These are phyloP conservation scores for Solanum phureja DNA, from an alignment of 257 asterid genomes.

Conservation along the genomic window DNA sequence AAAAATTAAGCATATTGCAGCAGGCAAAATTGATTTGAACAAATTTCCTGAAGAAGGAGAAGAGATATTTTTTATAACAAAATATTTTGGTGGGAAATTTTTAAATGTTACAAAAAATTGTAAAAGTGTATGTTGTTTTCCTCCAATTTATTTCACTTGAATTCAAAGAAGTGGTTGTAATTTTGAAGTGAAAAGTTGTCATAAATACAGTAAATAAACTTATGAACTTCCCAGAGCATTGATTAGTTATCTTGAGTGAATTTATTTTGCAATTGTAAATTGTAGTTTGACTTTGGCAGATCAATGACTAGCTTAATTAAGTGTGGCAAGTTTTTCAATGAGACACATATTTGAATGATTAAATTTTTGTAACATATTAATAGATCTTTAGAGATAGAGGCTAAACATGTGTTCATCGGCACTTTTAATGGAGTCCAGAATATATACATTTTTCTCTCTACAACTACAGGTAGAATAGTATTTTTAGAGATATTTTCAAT, in stretches of 20 bases:
- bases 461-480: background rate
- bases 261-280: too few relatives aligned
- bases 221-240: too few relatives aligned
- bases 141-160: too few relatives aligned
- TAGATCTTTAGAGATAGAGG: too few relatives aligned
- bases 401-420: background rate
- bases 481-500: background rate
- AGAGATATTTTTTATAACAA: background rate
- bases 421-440: background rate
- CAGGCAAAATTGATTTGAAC: background rate
- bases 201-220: too few relatives aligned
- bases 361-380: too few relatives aligned
- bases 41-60: background rate
- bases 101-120: too few relatives aligned
- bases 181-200: too few relatives aligned
- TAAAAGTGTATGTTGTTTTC: too few relatives aligned
- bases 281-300: background rate
- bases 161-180: too few relatives aligned
- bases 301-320: background rate
- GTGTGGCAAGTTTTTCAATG: background rate
- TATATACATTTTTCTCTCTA: background rate
- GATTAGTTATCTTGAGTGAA: too few relatives aligned
- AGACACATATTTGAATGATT: background rate
- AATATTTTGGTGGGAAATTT: too few relatives aligned
- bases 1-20: background rate